phyloP scores from a whole-genome alignment of 1,284 basidiomycete genomes.

The Sphagnurus paluster region DNA sequence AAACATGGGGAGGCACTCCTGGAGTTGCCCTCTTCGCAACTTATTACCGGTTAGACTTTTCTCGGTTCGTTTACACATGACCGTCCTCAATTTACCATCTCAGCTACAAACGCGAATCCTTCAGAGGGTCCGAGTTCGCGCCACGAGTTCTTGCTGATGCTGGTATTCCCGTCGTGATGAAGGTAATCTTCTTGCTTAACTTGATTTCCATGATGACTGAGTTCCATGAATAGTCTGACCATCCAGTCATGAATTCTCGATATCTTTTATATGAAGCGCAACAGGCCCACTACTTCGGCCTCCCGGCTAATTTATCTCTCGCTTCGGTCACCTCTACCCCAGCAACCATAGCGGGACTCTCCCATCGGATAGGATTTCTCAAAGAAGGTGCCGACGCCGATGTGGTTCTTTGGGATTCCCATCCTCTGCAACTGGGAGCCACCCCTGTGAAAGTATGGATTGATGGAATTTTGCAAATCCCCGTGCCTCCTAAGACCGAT shows the following conservation, averaged over 20 bases:
- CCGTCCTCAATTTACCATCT: neutral
- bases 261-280: conserved; percentile 82
- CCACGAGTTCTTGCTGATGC: conserved; percentile 70
- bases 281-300: conserved; percentile 74
- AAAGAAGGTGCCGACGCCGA: conserved; percentile 54
- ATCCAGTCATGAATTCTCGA: conserved; percentile 67
- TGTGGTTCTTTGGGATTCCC: conserved; percentile 65
- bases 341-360: conserved; percentile 69
- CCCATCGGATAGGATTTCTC: conserved; percentile 77
- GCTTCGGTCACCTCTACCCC: conserved; percentile 74
- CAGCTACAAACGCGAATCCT: conserved; percentile 76
- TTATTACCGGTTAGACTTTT: conserved; percentile 37
- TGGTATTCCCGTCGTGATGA: conserved; percentile 72
- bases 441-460: conserved; percentile 69
- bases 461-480: conserved; percentile 63
- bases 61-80: neutral
- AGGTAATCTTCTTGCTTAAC: conserved; percentile 37
- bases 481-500: conserved; percentile 39
- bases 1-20: conserved; percentile 51
- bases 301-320: conserved; percentile 57
- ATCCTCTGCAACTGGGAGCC: conserved; percentile 70
- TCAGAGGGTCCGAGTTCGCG: conserved; percentile 80
- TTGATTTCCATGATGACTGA: neutral
- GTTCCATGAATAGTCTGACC: conserved; percentile 46
- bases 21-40: conserved; percentile 73